A percentile compares a stretch with the other conserved stretches of the same genome.
These are phyloP conservation scores for Penicillium parvum DNA, from an alignment of 495 filamentous ascomycete species.

Conservation along the genomic window DNA sequence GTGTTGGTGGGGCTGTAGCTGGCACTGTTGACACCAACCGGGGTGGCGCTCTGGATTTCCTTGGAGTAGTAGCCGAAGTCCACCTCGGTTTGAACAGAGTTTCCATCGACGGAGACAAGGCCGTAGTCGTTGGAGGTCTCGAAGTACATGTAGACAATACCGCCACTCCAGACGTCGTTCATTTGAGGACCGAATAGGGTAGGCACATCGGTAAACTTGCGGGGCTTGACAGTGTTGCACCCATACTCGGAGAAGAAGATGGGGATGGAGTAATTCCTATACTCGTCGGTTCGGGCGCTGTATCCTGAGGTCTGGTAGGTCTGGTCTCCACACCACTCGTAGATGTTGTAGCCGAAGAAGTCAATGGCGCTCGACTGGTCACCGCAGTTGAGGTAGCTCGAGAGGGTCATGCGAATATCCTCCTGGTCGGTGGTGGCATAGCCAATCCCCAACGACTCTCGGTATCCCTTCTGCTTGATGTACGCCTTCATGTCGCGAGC, in stretches of 20 bases:
- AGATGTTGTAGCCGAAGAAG: conserved; percentile 99
- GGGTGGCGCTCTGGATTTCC: conserved; percentile 64
- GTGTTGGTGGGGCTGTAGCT: conserved; percentile 78
- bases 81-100: conserved; percentile 54
- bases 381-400: conserved; percentile 91
- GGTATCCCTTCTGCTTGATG: conserved; percentile 72
- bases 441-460: conserved; percentile 78
- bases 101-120: conserved; percentile 64
- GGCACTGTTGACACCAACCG: conserved; percentile 57
- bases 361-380: conserved; percentile 63
- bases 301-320: conserved; percentile 71
- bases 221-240: conserved; percentile 74
- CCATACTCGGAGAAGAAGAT: conserved; percentile 98
- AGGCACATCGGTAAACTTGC: conserved; percentile 80
- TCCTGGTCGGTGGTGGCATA: conserved; percentile 93
- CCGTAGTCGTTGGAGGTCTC: conserved; percentile 88
- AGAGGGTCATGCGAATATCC: conserved; percentile 70
- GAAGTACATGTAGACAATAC: conserved; percentile 98
- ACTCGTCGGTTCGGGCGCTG: conserved; percentile 73
- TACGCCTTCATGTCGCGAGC: conserved; percentile 93
- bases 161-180: conserved; percentile 82
- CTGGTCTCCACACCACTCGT: conserved; percentile 92
- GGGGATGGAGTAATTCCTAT: conserved; percentile 80
- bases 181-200: conserved; percentile 78
- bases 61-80: conserved; percentile 74